Evolutionary conservation across 768 basidiomycete genomes (phyloP).

Genomic region (Hygrocybe punicea): DNA sequence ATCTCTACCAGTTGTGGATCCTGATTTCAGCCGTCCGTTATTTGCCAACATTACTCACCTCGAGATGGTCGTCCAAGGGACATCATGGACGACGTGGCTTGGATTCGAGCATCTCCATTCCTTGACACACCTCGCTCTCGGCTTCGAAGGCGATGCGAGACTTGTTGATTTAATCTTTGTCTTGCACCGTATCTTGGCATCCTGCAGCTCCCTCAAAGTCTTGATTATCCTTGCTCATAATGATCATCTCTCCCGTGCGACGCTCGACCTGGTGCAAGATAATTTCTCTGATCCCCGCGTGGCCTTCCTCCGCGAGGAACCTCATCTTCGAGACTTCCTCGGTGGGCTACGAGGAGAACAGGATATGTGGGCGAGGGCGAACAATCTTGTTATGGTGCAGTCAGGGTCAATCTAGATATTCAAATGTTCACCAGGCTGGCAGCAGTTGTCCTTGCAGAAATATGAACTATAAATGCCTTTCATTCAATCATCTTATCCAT

Average conservation of each 20-base stretch:
- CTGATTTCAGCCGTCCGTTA: constrained; percentile 20
- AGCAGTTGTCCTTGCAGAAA: too few species aligned
- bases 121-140: constrained; percentile 35
- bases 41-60: constrained; percentile 34
- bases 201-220: neutral
- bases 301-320: constrained; percentile 32
- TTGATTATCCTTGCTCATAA: neutral
- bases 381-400: constrained; percentile 22
- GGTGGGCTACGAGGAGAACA: constrained; percentile 26
- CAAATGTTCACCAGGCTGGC: too few species aligned
- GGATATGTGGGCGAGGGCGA: constrained; percentile 33
- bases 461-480: too few species aligned
- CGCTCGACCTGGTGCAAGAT: constrained; percentile 1
- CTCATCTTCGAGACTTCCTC: constrained; percentile 36
- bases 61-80: constrained; percentile 30
- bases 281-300: constrained; percentile 28
- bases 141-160: constrained; percentile 4
- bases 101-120: constrained; percentile 25
- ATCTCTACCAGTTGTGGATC: neutral
- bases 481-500: too few species aligned
- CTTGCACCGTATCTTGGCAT: neutral
- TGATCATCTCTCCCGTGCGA: neutral
- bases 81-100: constrained; percentile 15
- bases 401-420: neutral
- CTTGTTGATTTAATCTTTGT: neutral